Percentiles rank a stretch among this genome's conserved stretches.
phyloP scores from a whole-genome alignment of 2,329 filamentous ascomycete species.

The Claviceps fusiformis region DNA sequence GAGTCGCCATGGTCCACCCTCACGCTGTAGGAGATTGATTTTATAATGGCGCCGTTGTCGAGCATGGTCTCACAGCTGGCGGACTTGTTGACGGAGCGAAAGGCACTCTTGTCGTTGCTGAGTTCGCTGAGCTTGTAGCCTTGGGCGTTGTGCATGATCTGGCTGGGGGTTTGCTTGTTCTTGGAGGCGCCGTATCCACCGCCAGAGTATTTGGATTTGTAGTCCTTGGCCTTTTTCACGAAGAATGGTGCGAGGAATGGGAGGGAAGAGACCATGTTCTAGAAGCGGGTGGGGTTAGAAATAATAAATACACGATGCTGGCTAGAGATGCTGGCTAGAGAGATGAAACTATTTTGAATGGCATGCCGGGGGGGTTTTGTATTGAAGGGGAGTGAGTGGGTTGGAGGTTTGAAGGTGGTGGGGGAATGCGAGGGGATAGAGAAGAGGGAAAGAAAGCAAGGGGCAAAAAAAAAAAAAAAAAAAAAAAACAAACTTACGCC shows the following conservation, averaged over 20 bases:
- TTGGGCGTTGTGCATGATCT: conserved; percentile 15
- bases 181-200: conserved; percentile 12
- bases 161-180: conserved; percentile 11
- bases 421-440: too few relatives aligned
- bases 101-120: conserved; percentile 18
- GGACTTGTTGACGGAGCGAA: conserved; percentile 14
- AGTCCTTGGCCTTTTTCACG: conserved; percentile 27
- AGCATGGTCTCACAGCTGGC: conserved; percentile 28
- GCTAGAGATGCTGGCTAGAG: neutral
- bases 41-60: conserved; percentile 21
- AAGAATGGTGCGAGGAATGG: conserved; percentile 31
- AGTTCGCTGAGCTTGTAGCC: conserved; percentile 26
- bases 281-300: neutral
- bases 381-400: too few relatives aligned
- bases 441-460: neutral
- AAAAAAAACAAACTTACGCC: conserved; percentile 26
- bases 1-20: conserved; percentile 18
- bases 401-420: too few relatives aligned
- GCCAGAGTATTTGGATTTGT: conserved; percentile 24
- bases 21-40: conserved; percentile 29
- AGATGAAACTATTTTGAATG: neutral
- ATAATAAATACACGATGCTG: neutral
- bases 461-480: too few relatives aligned
- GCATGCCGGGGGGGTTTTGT: neutral
- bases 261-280: conserved; percentile 34